Base-by-base conservation (phyloP, 768 basidiomycete species). In the Termitomyces sp. region DNA sequence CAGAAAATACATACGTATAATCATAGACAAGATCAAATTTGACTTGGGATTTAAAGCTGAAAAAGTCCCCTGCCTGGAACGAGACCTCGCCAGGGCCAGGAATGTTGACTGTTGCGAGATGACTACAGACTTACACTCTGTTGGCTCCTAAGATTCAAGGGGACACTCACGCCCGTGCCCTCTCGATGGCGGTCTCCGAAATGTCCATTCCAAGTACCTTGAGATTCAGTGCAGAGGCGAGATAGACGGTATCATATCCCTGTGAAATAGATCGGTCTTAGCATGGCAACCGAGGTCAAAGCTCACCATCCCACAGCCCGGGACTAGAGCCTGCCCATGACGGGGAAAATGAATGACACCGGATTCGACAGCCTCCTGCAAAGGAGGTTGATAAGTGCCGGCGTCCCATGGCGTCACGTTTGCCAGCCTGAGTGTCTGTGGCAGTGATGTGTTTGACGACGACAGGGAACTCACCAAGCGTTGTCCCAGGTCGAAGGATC, bases 391-490 rank as follows among this genome's bases (percentile, higher is more conserved):
- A 4, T 73, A 63, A 3, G 71, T 66, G 5, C 84, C 80, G 6
- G 67, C 66, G 62, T 89, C 87, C 87, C 88, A 90, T 1, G 88
- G 88, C 0, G 84, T 87, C 1, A 82, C 56, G 0, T 75, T 72
- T 0, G 69, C 63, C 64, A 80, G 72, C 83, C 84, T 82, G 60
- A 12, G 15, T 45, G 44, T n/a, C 20, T 45, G 20, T 45, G 44
- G 44, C 44, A 45, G 44, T 45, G 12, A 22, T 13, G 44, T 13
- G 22, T 13, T 1, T 41, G 18, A n/a, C n/a, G 15, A 1, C 7
- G 18, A 41, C 9, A 11, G 31, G 1, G 18, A 6, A 37, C 65
- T 49, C 51, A 68, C 72, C 72, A 72, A 18, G 67, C 66, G 4
- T 54, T 53, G 53, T 73, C 70, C 72, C 70, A 73, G 42, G 65